phyloP scores from a whole-genome alignment of 176 grass and related monocot genomes.

The Lolium multiflorum region DNA sequence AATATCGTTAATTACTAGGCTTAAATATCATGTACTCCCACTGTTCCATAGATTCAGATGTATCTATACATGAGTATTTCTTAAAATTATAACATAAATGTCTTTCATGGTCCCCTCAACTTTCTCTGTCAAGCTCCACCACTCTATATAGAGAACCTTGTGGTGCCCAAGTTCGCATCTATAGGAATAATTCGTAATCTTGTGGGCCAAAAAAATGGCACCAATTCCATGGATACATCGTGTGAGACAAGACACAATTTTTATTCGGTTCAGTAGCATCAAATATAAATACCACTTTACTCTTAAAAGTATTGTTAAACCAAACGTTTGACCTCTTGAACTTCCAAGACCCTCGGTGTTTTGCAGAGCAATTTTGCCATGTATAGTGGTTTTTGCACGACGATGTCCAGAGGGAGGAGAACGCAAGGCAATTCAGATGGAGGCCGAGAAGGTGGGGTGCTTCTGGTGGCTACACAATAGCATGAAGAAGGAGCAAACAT shows the following conservation, averaged over 20 bases:
- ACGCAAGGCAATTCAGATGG: not conserved
- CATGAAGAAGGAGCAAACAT: not conserved
- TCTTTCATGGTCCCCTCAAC: no score
- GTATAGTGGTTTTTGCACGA: not conserved
- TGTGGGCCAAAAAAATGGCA: not conserved
- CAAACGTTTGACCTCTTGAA: not conserved
- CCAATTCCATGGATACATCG: conserved; percentile 6
- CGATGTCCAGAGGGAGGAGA: no score
- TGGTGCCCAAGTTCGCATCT: not conserved
- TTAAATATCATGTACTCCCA: no score
- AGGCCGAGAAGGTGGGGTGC: not conserved
- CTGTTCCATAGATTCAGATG: no score
- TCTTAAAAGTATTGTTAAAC: not conserved
- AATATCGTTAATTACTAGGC: no score
- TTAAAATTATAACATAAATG: no score
- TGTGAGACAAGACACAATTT: not conserved
- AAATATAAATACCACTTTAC: not conserved
- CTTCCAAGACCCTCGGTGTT: not conserved
- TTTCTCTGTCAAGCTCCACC: no score
- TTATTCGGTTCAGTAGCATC: not conserved
- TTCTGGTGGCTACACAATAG: no score
- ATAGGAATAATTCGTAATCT: not conserved
- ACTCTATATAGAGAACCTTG: not conserved
- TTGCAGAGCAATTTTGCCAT: not conserved
- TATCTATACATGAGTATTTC: no score